Base-by-base conservation (phyloP, 2,329 filamentous ascomycete genomes). In the Stagonosporopsis cucurbitacearum region DNA sequence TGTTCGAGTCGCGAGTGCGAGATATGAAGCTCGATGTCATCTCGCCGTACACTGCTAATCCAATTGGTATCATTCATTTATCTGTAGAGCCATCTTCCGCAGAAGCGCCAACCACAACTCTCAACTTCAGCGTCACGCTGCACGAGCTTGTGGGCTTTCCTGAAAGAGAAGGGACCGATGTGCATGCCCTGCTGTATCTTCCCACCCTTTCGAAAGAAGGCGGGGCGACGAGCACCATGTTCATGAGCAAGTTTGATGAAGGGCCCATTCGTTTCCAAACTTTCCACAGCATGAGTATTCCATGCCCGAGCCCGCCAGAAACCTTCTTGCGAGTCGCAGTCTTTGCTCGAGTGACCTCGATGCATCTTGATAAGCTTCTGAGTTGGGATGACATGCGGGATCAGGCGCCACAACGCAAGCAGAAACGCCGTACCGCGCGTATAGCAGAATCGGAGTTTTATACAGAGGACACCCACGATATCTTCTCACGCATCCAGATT, bases 351-450 rank as follows among this genome's bases (percentile, higher is more conserved):
- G 91, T 96, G 32, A 95, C 92, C 1, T 81, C 88, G 0, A 97
- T 97, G 88, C 95, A 99, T 77, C 84, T 99, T 20, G 95, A 99
- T 75, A 98, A 96, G 79, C 83, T 99, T 46, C 85, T 97, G 12
- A 99, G 95, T 78, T 99, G 95, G 95, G 95, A 99, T 72, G 95
- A 98, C 68, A 97, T 99, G 88, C 88, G 94, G 55, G 94, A 99
- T 75, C 81, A 84, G 22, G 82, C 82, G 2, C 81, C 82, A 43
- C 77, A 78, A 20, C 78, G 79, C 2, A 84, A 85, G 17, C 81
- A 87, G 45, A 83, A 85, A 59, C 83, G 84, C 17, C 82, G 84
- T 51, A 82, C 81, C 37, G 83, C 90, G 22, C 85, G 95, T 11
- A 88, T 99, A 62, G 88, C 91, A 12, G 95, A 99, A 74, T 89